Conservation (phyloP, 305 asterid species). For the Andrographis paniculata region DNA sequence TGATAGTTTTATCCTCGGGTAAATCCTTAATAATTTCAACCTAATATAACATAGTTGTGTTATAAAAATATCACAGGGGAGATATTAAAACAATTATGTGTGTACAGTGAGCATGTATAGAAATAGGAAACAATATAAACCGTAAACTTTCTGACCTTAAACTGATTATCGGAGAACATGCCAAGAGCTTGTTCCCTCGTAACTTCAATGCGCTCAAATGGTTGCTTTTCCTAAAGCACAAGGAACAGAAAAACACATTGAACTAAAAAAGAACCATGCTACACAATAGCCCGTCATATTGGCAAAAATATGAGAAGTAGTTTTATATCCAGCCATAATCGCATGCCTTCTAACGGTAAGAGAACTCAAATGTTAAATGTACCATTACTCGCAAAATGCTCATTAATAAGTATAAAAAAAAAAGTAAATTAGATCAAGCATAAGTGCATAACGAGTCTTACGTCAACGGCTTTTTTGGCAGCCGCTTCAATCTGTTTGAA, state of each 20-base stretch:
- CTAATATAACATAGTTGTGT: conserved; percentile 28
- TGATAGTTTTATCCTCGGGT: conserved; percentile 87
- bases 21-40: conserved; percentile 89
- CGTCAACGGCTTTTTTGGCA: conserved; percentile 74
- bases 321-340: too few relatives aligned
- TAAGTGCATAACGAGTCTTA: conserved; percentile 43
- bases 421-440: conserved; percentile 11
- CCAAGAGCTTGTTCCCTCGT: conserved; percentile 83
- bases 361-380: too few relatives aligned
- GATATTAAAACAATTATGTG: too few relatives aligned
- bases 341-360: too few relatives aligned
- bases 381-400: too few relatives aligned
- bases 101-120: not conserved
- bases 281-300: too few relatives aligned
- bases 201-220: conserved; percentile 91
- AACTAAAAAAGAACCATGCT: too few relatives aligned
- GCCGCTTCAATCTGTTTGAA: conserved; percentile 71
- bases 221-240: conserved; percentile 67
- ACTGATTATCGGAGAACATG: conserved; percentile 79
- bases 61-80: too few relatives aligned
- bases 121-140: not conserved
- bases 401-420: too few relatives aligned
- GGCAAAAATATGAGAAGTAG: too few relatives aligned
- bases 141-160: conserved; percentile 47
- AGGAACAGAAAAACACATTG: conserved; percentile 5